Base-by-base conservation (phyloP, 2,329 filamentous ascomycete species). In the Apiospora koreana region DNA sequence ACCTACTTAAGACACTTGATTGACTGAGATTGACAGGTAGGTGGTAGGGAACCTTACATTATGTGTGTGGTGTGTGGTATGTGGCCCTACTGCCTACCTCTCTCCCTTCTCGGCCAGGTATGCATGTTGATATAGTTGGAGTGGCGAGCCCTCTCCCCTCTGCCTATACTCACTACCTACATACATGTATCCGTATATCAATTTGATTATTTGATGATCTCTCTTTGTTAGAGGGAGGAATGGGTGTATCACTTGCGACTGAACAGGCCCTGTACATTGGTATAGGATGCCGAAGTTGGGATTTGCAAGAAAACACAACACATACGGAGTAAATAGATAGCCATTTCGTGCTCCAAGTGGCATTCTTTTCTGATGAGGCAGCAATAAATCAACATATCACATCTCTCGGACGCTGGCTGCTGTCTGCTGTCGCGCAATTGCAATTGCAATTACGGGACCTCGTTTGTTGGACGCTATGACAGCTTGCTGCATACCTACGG, bases 381-480 rank as follows among this genome's bases (percentile, higher is more conserved):
- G 35, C 35, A 8, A 35, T 16, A 16, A 16, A 12, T 5, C 41
- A 12, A 18, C 14, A 43, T 43, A 43, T 43, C 12, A 42, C 10
- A 38, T 12, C 9, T 41, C 38, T 10, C 35, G 35, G 5, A 2
- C 38, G 9, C 14, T 41, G 38, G 38, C 9, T 41, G 38, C 38
- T 41, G 38, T 41, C 3, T 41, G 38, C 38, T 10, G 14, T 41
- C 38, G 38, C 35, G 9, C 35, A 38, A 9, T 38, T 38, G 9
- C 35, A 38, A 38, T 38, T 38, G 35, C 35, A 38, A 38, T 9
- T 38, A 41, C 38, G 38, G 38, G 50, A n/a, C 28, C 28, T 62
- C n/a, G 54, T 38, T 38, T n/a, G 54, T n/a, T 62, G 28, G 28
- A 62, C 54, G 54, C 54, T 62, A 62, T 62, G 28, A 62, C 54